Percentiles rank a stretch among this genome's conserved stretches.
phyloP scores from a whole-genome alignment of 1,139 yeast genomes.

The Arxiozyma telluris region DNA sequence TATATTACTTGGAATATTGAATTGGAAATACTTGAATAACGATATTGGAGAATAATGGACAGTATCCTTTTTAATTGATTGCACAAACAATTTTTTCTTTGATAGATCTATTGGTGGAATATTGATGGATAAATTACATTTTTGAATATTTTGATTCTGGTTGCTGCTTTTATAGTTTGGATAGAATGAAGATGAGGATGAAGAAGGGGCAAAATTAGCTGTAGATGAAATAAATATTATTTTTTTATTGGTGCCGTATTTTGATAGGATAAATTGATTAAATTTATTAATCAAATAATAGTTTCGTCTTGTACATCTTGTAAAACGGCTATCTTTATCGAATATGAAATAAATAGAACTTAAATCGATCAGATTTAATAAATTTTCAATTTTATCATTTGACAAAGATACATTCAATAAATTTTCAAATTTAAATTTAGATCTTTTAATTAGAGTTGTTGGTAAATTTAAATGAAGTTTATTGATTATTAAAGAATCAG shows the following conservation, averaged over 20 bases:
- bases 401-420: conserved; percentile 27
- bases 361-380: conserved; percentile 17
- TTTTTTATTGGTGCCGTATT: conserved; percentile 3
- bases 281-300: conserved; percentile 19
- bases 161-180: neutral
- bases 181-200: neutral
- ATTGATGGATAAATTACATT: conserved; percentile 19
- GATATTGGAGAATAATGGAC: conserved; percentile 35
- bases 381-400: conserved; percentile 30
- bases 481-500: conserved; percentile 3
- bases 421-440: conserved; percentile 45
- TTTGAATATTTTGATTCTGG: neutral
- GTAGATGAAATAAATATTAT: neutral
- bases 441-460: conserved; percentile 58
- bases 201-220: neutral
- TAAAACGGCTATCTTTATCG: conserved; percentile 26
- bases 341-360: conserved; percentile 20
- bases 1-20: conserved; percentile 19
- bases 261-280: conserved; percentile 13
- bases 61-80: conserved; percentile 33
- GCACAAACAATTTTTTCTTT: conserved; percentile 24
- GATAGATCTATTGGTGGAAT: conserved; percentile 18
- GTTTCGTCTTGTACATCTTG: conserved; percentile 18
- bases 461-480: conserved; percentile 37
- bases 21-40: conserved; percentile 23